Evolutionary conservation across 1,284 basidiomycete species (phyloP).

Genomic region (Puccinia horiana): DNA sequence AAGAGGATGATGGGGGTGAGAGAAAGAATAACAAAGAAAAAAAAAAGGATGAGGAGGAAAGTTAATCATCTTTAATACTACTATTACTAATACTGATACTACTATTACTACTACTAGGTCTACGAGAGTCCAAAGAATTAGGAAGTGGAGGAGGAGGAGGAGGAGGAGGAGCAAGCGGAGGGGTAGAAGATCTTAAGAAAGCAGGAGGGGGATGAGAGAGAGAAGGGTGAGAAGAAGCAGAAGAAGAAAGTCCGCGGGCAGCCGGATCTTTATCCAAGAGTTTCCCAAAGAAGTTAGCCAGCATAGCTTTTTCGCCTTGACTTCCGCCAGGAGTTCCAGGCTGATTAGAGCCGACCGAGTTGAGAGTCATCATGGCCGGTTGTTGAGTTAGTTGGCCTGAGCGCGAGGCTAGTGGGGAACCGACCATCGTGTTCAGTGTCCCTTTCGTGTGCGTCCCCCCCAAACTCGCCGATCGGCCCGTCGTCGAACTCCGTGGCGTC

Average conservation of each 20-base stretch:
- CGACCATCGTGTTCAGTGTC: neutral
- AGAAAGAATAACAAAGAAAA: neutral
- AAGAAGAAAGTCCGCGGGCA: neutral
- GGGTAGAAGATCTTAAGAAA: too few relatives aligned
- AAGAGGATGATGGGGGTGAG: too few relatives aligned
- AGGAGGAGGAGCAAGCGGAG: neutral
- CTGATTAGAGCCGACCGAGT: neutral
- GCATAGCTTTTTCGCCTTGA: constrained; percentile 41
- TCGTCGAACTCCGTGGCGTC: neutral
- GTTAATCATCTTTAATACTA: neutral
- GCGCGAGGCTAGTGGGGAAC: constrained; percentile 1
- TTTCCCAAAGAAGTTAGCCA: constrained; percentile 43
- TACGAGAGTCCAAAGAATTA: neutral
- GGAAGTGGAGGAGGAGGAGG: neutral
- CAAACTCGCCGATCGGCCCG: neutral
- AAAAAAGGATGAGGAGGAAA: neutral
- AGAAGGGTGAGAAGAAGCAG: neutral
- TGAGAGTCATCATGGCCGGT: neutral
- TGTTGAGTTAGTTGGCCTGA: neutral
- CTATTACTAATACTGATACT: constrained; percentile 30
- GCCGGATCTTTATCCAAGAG: constrained; percentile 36
- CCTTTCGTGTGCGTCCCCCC: neutral
- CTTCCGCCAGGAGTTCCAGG: constrained; percentile 12
- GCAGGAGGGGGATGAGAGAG: neutral
- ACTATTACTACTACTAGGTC: too few relatives aligned